Percentiles rank a stretch among this genome's conserved stretches.
These are phyloP conservation scores for Leptodontidium sp. DNA, from an alignment of 2,329 filamentous ascomycete species.

Conservation along the genomic window DNA sequence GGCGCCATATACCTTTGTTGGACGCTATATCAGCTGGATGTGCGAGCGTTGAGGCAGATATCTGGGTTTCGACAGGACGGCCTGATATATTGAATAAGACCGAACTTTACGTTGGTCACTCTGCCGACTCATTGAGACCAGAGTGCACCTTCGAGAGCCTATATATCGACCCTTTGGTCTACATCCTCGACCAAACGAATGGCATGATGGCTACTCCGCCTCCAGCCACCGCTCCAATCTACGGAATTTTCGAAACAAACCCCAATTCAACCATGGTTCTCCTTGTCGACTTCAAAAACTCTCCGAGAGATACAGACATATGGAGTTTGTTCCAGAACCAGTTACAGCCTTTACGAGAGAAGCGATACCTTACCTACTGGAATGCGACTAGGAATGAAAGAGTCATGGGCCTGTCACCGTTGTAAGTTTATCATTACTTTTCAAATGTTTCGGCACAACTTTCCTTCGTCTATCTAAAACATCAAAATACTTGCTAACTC, in stretches of 20 bases:
- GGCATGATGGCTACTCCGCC: conserved; percentile 47
- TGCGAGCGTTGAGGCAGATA: conserved; percentile 72
- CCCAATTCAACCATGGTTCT: conserved; percentile 64
- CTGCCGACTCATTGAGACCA: conserved; percentile 56
- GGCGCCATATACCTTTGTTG: conserved; percentile 65
- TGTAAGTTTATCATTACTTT: neutral
- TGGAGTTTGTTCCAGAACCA: conserved; percentile 61
- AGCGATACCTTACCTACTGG: conserved; percentile 59
- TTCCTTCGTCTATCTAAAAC: no score
- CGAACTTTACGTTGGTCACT: conserved; percentile 69
- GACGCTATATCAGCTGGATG: conserved; percentile 66
- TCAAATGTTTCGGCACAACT: no score
- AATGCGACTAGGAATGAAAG: conserved; percentile 54
- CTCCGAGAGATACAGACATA: conserved; percentile 52
- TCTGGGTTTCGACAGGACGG: conserved; percentile 60
- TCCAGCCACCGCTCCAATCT: no score
- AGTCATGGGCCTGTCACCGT: conserved; percentile 68
- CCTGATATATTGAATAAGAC: neutral
- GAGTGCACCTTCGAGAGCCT: conserved; percentile 65
- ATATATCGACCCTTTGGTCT: conserved; percentile 68
- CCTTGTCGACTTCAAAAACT: conserved; percentile 73
- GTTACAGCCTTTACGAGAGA: conserved; percentile 63
- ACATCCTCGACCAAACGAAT: conserved; percentile 61
- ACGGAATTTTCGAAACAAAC: conserved; percentile 57
- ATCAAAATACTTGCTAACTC: neutral